These are phyloP conservation scores for Glebionis coronaria DNA, from an alignment of 129 eudicot genomes.

Conservation along the genomic window DNA sequence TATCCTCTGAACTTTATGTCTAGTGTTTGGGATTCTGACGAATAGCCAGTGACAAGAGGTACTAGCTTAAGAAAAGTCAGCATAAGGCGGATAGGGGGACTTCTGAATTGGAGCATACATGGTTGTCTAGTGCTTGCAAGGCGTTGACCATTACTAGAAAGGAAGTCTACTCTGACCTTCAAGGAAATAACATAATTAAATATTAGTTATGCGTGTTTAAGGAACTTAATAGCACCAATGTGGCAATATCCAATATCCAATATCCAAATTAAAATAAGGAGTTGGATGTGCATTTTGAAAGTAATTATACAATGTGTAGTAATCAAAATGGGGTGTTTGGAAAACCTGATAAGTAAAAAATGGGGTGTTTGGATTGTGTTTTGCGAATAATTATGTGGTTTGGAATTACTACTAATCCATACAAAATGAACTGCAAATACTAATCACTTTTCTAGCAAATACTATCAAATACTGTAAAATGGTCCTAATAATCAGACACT, in stretches of 20 bases:
- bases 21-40: slow-evolving; percentile 71
- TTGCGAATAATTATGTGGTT: no score
- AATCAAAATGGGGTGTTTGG: no score
- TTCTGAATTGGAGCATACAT: slow-evolving; percentile 70
- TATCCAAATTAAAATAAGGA: not conserved
- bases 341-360: no score
- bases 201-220: not conserved
- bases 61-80: slow-evolving; percentile 60
- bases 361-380: no score
- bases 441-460: no score
- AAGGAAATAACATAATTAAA: slow-evolving; percentile 12
- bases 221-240: not conserved
- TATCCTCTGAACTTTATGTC: slow-evolving; percentile 53
- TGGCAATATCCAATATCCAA: not conserved
- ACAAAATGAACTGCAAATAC: no score
- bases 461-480: no score
- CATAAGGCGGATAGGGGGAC: slow-evolving; percentile 63
- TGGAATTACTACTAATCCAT: no score
- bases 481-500: no score
- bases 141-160: slow-evolving; percentile 43
- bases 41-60: slow-evolving; percentile 67
- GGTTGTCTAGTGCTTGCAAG: slow-evolving; percentile 66
- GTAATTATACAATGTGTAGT: no score
- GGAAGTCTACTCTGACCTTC: slow-evolving; percentile 83
- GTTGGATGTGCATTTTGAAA: not conserved